A percentile compares a stretch with the other conserved stretches of the same genome.
These are phyloP conservation scores for Carpinus viminea DNA, from an alignment of 306 rosid genomes.

Conservation along the genomic window DNA sequence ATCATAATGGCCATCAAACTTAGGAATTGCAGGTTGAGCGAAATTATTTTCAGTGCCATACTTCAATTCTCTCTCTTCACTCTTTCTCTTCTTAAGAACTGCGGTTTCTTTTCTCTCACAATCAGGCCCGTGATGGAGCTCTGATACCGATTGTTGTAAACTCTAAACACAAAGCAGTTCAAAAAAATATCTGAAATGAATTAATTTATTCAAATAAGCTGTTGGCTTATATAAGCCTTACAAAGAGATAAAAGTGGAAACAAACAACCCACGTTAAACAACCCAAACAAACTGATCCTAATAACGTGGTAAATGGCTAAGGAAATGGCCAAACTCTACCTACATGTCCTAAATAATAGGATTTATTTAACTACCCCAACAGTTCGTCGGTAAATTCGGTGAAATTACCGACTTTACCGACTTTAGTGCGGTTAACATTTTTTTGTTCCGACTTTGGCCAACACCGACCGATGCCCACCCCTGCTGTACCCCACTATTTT, in stretches of 20 bases:
- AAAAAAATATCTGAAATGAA: not conserved
- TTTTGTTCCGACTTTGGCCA: no score
- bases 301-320: slow-evolving; percentile 12
- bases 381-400: no score
- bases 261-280: slow-evolving; percentile 11
- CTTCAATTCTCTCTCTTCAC: not conserved
- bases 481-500: no score
- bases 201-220: not conserved
- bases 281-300: no score
- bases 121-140: not conserved
- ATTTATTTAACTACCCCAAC: no score
- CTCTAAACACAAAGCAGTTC: not conserved
- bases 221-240: slow-evolving; percentile 7
- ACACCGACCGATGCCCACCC: no score
- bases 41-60: slow-evolving; percentile 21
- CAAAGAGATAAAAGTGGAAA: slow-evolving; percentile 9
- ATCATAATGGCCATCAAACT: slow-evolving; percentile 19
- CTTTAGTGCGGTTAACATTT: no score
- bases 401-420: no score
- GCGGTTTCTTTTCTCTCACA: not conserved
- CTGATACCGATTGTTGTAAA: not conserved
- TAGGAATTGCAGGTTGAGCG: slow-evolving; percentile 8
- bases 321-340: slow-evolving; percentile 19
- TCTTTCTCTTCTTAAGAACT: slow-evolving; percentile 4
- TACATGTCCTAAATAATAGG: not conserved